Evolutionary conservation across 2,329 filamentous ascomycete genomes (phyloP), one percentile per base, ranked within the genome.

Genomic region (Sporothrix schenckii): DNA sequence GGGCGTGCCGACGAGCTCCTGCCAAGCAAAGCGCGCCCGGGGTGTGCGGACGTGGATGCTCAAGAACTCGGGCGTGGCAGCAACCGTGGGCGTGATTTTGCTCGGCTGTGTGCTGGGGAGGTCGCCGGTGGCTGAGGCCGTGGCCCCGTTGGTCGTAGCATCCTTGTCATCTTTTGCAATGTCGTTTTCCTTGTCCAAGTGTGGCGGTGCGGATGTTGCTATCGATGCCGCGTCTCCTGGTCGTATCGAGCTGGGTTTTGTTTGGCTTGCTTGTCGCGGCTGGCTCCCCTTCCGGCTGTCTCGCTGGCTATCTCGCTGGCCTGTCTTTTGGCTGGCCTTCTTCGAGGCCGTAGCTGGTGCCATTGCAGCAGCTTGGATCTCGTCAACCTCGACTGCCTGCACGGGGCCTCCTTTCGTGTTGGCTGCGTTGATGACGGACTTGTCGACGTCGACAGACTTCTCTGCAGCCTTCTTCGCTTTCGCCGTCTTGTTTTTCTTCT

Each of bases 1-100:
- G 30, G 77, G 77, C 68, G 81, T 80, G 71, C 84, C 85, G 73
- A 88, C 82, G 53, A 90, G 80, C 73, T 90, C 87, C 69, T 85
- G 83, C 83, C 88, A 87, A 60, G 84, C 83, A 68, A 89, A 77
- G 68, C 83, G 83, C 66, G 81, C 84, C 16, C 82, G 81, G 0
- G 87, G 86, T 1, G 87, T 88, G 24, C 77, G 78, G 3, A 81
- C 76, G 71, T 77, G 75, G 66, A 77, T 75, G 61, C 73, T 74
- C 60, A 74, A 66, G 49, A 74, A 73, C 71, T 74, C 73, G 65
- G 71, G 69, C 41, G 74, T 75, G 5, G 74, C 70, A 2, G 74
- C 71, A 6, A 69, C 69, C 7, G 66, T 74, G 70, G 49, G 72
- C 47, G 50, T 69, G 73, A 54, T 49, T 21, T 72, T 72, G 63